A percentile compares a stretch with the other conserved stretches of the same genome.
Evolutionary conservation across 345 rosid species (phyloP).

Genomic region (Alliaria petiolata): DNA sequence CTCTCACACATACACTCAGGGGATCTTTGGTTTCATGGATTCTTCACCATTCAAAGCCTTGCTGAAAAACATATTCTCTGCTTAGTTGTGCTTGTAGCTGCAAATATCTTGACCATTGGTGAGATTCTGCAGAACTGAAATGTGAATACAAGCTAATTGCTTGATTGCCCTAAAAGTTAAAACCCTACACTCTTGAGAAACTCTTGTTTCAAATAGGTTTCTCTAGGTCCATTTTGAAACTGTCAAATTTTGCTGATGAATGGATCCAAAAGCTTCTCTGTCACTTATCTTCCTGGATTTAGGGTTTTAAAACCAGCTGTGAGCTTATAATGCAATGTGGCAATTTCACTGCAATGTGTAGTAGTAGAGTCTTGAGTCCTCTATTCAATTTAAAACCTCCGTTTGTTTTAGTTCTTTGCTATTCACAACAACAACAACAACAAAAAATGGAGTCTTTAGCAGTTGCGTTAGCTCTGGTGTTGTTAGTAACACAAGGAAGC

Average conservation of each 20-base stretch:
- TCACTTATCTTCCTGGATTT: conserved; percentile 6
- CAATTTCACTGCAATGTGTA: conserved; percentile 1
- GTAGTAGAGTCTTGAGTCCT: neutral
- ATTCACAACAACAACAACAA: neutral
- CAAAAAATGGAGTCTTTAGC: conserved; percentile 14
- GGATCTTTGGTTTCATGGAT: neutral
- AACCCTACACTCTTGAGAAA: neutral
- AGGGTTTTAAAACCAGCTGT: conserved; percentile 21
- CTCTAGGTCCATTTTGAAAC: neutral
- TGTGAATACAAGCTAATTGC: neutral
- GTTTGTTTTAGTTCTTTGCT: neutral
- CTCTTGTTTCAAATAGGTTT: neutral
- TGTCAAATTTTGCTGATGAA: neutral
- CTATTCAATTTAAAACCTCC: neutral
- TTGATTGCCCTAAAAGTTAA: neutral
- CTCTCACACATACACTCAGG: neutral
- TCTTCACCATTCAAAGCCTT: neutral
- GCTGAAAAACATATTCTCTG: neutral
- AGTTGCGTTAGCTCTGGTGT: neutral
- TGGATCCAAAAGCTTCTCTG: neutral
- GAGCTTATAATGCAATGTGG: neutral
- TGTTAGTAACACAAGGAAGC: conserved; percentile 26
- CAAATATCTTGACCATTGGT: neutral
- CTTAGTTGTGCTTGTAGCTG: neutral
- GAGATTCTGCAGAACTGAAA: too few relatives aligned